Evolutionary conservation across 2,329 filamentous ascomycete species (phyloP).

Genomic region (Metarhizium sp.): DNA sequence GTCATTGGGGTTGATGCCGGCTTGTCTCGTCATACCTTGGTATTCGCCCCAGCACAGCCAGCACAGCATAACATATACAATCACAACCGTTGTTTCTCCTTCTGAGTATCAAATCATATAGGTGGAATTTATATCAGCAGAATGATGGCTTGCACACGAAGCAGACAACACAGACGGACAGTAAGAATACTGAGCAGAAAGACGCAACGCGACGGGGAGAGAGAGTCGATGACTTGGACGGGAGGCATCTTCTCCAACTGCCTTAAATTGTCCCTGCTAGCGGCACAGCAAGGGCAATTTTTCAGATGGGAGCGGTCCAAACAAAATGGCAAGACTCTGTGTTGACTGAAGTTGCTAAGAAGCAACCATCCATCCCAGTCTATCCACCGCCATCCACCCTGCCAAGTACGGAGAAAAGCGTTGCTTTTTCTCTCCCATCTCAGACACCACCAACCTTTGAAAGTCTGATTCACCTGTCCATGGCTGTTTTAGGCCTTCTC

Average conservation of each 20-base stretch:
- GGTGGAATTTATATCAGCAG: neutral
- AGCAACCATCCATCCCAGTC: conserved; percentile 1
- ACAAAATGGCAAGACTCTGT: conserved; percentile 2
- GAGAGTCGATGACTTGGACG: neutral
- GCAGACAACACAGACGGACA: neutral
- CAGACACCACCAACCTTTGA: conserved; percentile 4
- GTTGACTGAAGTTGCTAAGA: neutral
- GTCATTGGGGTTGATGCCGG: neutral
- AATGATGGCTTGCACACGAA: neutral
- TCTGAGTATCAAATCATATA: neutral
- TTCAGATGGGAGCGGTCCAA: neutral
- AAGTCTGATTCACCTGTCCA: conserved; percentile 8
- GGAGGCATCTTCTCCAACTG: neutral
- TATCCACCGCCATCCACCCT: neutral
- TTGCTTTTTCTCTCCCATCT: conserved; percentile 10
- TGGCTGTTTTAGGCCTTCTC: neutral
- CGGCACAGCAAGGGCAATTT: neutral
- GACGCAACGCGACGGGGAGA: neutral
- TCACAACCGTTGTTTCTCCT: neutral
- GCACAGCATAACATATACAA: neutral
- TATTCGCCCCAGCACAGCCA: neutral
- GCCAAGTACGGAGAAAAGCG: neutral
- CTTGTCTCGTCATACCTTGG: neutral
- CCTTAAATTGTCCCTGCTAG: neutral
- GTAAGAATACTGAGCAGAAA: neutral